These are phyloP conservation scores for Neoconidiobolus thromboides DNA, from an alignment of 371 early-diverging fungal species.

Conservation along the genomic window DNA sequence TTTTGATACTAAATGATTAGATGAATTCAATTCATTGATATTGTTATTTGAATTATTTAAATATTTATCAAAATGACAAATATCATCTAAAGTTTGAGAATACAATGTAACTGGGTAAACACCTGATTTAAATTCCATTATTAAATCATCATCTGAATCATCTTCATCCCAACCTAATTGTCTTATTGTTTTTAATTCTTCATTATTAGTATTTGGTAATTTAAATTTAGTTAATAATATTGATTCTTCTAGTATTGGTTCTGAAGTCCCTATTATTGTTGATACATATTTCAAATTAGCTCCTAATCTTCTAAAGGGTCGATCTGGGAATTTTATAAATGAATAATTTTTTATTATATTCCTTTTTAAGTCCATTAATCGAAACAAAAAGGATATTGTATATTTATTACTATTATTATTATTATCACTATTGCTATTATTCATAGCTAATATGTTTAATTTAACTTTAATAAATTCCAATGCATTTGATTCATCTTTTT, in stretches of 20 bases:
- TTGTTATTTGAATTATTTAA: too few relatives aligned
- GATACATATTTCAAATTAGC: conserved; percentile 34
- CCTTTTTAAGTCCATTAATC: too few relatives aligned
- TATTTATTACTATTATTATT: too few relatives aligned
- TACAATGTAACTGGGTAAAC: conserved; percentile 4
- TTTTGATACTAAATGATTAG: neutral
- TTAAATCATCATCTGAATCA: conserved; percentile 14
- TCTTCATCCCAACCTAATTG: conserved; percentile 41
- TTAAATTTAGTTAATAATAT: conserved; percentile 35
- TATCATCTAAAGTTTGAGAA: conserved; percentile 8
- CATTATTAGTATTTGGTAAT: conserved; percentile 27
- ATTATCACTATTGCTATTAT: too few relatives aligned
- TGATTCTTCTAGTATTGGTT: conserved; percentile 35
- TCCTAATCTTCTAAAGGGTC: conserved; percentile 31
- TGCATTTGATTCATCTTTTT: too few relatives aligned
- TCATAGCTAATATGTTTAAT: too few relatives aligned
- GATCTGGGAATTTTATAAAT: conserved; percentile 7
- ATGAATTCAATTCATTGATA: neutral
- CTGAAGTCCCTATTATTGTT: conserved; percentile 35
- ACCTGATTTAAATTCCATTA: neutral
- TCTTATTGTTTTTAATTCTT: conserved; percentile 35
- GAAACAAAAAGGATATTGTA: too few relatives aligned
- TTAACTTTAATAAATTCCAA: too few relatives aligned
- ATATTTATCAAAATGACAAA: too few relatives aligned
- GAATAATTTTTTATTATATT: too few relatives aligned